Evolutionary conservation across 164 flowering plant species (phyloP), one percentile per base, ranked within the genome.

Genomic region (Euptelea pleiosperma): DNA sequence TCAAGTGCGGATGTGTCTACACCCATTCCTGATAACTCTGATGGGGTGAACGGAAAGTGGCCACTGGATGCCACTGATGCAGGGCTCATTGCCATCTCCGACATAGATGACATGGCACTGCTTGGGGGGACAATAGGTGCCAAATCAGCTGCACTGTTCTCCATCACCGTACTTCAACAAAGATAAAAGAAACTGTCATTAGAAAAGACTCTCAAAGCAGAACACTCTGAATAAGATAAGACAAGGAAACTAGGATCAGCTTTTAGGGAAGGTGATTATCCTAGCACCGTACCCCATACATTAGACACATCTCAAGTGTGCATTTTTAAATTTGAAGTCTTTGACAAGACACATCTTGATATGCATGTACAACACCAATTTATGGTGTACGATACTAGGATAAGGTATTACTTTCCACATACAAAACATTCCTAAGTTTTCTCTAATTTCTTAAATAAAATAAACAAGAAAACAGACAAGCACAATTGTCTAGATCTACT

Each of bases 71-170:
- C 87, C 48, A 78, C 93, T 43, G 97, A 93, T 14, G 92, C 70
- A n/a, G 99, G 94, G 74, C 99, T 93, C 31, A 86, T 74, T 25
- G 92, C 78, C 89, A 93, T 82, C 40, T 93, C 97, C 57, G 97
- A 82, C 80, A 85, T 77, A 60, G 91, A 73, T 63, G 97, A 81
- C 79, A 85, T 81, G 57, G 66, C 86, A 72, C 70, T 78, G 71
- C 66, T 73, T 3, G 75, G 86, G 25, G 87, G 87, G 57, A 82
- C 67, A 37, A 62, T 61, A 29, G 79, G 82, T 51, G 79, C 67
- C 18, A 66, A 67, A 49, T 76, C 87, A 61, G 79, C 65, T 19
- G 72, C 67, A 52, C 58, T 73, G 57, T 43, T 73, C 43, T 73
- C 84, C 73, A 79, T 76, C 63, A 70, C 67, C 81, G 75, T 74